Conservation (phyloP, 352 stramenopile species). For the Phytophthora litchii region DNA sequence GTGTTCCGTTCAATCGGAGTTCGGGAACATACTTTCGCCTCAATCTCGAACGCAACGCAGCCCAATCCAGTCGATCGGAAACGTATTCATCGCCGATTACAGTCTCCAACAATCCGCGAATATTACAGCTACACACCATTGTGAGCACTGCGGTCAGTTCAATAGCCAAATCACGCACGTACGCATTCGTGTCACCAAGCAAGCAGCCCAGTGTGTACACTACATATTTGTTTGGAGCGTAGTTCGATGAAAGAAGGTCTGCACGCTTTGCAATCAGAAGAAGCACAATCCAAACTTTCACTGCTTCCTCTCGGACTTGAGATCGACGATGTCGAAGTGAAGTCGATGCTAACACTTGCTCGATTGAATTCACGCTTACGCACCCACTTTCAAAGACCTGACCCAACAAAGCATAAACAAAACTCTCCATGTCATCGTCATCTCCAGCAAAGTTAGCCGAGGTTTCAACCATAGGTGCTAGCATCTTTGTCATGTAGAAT, state of each 20-base stretch:
- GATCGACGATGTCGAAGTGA: conserved; percentile 54
- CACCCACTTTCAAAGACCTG: conserved; percentile 43
- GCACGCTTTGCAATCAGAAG: conserved; percentile 42
- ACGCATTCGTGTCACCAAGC: conserved; percentile 51
- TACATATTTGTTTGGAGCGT: conserved; percentile 22
- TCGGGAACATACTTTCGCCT: conserved; percentile 40
- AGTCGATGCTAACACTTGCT: conserved; percentile 34
- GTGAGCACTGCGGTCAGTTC: conserved; percentile 50
- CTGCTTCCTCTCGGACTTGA: conserved; percentile 67
- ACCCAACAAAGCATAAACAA: conserved; percentile 37
- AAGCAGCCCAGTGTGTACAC: conserved; percentile 51
- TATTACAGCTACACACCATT: conserved; percentile 38
- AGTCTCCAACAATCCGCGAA: conserved; percentile 50
- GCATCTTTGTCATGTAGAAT: conserved; percentile 48
- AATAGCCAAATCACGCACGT: conserved; percentile 51
- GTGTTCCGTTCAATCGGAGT: conserved; percentile 43
- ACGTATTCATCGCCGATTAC: conserved; percentile 62
- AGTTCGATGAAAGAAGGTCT: conserved; percentile 19
- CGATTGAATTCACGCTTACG: conserved; percentile 22
- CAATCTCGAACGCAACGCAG: conserved; percentile 44
- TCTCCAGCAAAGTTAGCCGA: conserved; percentile 59
- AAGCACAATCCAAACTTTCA: conserved; percentile 63
- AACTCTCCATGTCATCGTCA: conserved; percentile 52
- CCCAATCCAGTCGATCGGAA: conserved; percentile 57
- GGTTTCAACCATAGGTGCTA: conserved; percentile 58